A percentile compares a stretch with the other conserved stretches of the same genome.
Evolutionary conservation across 441 rosid species (phyloP).

Genomic region (Omphalea diandra): DNA sequence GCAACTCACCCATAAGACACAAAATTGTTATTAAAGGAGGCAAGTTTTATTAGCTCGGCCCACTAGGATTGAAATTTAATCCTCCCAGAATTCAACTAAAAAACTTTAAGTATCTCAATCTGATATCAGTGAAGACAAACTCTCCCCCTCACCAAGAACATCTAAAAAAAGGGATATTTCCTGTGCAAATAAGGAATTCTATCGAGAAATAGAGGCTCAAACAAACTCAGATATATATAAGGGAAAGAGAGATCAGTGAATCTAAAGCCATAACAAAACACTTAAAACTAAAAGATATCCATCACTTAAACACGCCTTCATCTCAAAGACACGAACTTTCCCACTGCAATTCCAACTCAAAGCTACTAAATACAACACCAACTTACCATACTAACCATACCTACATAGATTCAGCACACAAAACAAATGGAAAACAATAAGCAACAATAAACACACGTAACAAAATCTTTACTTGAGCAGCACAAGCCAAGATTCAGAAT

Average conservation of each 20-base stretch:
- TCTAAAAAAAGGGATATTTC: neutral
- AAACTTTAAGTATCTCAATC: neutral
- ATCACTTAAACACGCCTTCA: neutral
- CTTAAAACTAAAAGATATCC: no score
- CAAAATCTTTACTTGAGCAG: neutral
- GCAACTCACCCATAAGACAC: neutral
- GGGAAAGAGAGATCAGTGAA: neutral
- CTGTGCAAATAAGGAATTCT: neutral
- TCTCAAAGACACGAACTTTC: slow-evolving; percentile 16
- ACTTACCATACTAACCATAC: slow-evolving; percentile 4
- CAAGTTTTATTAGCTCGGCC: neutral
- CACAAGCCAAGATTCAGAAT: neutral
- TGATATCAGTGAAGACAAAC: neutral
- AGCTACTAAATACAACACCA: neutral
- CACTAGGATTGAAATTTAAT: neutral
- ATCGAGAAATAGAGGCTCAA: neutral
- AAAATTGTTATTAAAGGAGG: neutral
- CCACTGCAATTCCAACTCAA: neutral
- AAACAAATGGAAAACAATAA: neutral
- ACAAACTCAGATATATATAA: neutral
- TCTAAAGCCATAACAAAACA: neutral
- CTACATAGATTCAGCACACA: neutral
- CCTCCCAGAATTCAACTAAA: neutral
- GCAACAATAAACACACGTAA: neutral
- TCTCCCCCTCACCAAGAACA: neutral